Evolutionary conservation across 2,329 filamentous ascomycete genomes (phyloP), one percentile per base, ranked within the genome.

Genomic region (Xylaria multiplex): DNA sequence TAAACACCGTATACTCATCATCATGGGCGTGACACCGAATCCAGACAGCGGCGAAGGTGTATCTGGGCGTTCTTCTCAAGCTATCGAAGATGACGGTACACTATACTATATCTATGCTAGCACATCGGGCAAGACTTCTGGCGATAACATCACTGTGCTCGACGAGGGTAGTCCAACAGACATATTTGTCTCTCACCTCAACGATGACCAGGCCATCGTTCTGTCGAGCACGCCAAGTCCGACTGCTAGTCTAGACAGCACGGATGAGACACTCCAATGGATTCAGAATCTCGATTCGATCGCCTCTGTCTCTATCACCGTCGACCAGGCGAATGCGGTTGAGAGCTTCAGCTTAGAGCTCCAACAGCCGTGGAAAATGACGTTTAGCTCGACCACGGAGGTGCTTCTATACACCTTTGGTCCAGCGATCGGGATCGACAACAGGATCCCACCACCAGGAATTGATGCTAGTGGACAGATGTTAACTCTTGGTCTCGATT

Each of bases 301-400:
- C 11, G 61, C 45, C 13, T 53, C 42, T 9, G 49, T 42, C 62
- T 54, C 56, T 13, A 42, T 65, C 32, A 65, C 48, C 4, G 45
- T 54, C 11, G 62, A 65, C 37, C 16, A 32, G 6, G 30, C 32
- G 4, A 22, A 22, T 4, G 22, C 27, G 2, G 43, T 60, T 9
- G 24, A 50, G 24, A 66, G 64, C 27, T 64, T 66, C 55, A 32
- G 9, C 13, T 52, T 66, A 9, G 22, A 59, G n/a, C 53, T 66
- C 49, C 37, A n/a, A 19, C 22, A 59, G 9, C 64, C 64, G 37
- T 66, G 64, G 64, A 14, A 30, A 13, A 24, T 66, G n/a, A 59
- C 61, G 27, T 66, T 66, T 22, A 66, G 64, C 55, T 66, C 64
- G 5, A 19, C 46, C 11, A 53, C 22, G 16, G 60, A 66, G 2